phyloP scores from a whole-genome alignment of 2,329 filamentous ascomycete species.

The Plectosphaerella plurivora region DNA sequence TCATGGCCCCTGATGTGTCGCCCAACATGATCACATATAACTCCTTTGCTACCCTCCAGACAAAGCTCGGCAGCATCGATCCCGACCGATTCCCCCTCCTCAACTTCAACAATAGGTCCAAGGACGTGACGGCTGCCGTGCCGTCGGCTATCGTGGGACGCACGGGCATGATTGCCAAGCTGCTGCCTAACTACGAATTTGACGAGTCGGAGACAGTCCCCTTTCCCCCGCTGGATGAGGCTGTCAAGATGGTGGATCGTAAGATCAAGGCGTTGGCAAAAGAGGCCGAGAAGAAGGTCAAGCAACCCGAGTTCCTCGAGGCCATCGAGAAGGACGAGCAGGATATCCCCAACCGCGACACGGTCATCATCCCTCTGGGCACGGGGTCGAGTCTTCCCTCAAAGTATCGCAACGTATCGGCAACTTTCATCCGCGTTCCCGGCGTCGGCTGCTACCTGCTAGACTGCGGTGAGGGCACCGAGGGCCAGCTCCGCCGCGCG shows the following conservation, averaged over 20 bases:
- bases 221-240: conserved; percentile 33
- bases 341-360: conserved; percentile 69
- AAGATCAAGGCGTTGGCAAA: conserved; percentile 49
- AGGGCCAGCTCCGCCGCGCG: conserved; percentile 78
- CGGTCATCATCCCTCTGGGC: conserved; percentile 81
- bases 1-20: conserved; percentile 70
- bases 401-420: conserved; percentile 92
- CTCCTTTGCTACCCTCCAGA: conserved; percentile 60
- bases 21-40: conserved; percentile 72
- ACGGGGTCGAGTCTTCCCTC: conserved; percentile 89
- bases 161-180: conserved; percentile 37
- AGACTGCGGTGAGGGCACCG: conserved; percentile 87
- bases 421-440: conserved; percentile 79
- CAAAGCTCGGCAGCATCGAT: conserved; percentile 69
- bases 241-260: conserved; percentile 27
- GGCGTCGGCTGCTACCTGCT: conserved; percentile 84
- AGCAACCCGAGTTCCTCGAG: conserved; percentile 38
- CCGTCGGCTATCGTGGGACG: conserved; percentile 29
- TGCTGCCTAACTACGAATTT: conserved; percentile 42
- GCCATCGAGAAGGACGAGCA: conserved; percentile 48
- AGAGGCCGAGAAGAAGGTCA: conserved; percentile 35
- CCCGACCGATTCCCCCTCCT: conserved; percentile 68
- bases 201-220: conserved; percentile 41
- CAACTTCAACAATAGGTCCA: conserved; percentile 53
- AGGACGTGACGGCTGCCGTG: conserved; percentile 11